phyloP scores from a whole-genome alignment of 768 basidiomycete genomes.

The Podaxis mareebaensis region DNA sequence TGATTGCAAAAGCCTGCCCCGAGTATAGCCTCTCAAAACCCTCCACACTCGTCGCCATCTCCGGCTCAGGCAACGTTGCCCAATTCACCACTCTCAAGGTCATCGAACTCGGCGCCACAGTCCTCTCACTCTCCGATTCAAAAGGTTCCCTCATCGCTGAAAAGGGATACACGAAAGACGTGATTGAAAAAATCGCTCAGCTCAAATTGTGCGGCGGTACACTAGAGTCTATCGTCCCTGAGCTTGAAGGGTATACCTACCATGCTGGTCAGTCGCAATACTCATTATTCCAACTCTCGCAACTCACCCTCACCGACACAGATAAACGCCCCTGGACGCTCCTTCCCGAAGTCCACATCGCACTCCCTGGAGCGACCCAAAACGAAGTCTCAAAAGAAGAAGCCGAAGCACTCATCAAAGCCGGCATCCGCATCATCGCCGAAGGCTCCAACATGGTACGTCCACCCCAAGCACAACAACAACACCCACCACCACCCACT shows the following conservation, averaged over 20 bases:
- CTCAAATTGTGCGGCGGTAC: slow-evolving; percentile 57
- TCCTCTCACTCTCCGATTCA: slow-evolving; percentile 74
- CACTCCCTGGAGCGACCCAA: slow-evolving; percentile 71
- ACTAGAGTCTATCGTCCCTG: slow-evolving; percentile 38
- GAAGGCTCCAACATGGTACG: slow-evolving; percentile 74
- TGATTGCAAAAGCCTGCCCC: slow-evolving; percentile 58
- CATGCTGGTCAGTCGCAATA: slow-evolving; percentile 37
- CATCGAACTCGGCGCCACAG: slow-evolving; percentile 72
- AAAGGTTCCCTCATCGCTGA: slow-evolving; percentile 64
- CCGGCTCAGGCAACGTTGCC: slow-evolving; percentile 74
- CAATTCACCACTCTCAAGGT: slow-evolving; percentile 77
- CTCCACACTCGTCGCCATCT: slow-evolving; percentile 54
- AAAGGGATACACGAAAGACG: slow-evolving; percentile 57
- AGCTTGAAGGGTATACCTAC: slow-evolving; percentile 43
- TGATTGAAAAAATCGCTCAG: slow-evolving; percentile 50
- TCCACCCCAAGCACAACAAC: background rate
- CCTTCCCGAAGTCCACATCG: slow-evolving; percentile 61
- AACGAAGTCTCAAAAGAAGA: slow-evolving; percentile 71
- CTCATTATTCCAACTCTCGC: background rate
- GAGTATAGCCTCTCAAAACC: slow-evolving; percentile 51
- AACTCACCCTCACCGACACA: slow-evolving; percentile 11
- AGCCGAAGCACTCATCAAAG: slow-evolving; percentile 67
- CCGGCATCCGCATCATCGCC: slow-evolving; percentile 69
- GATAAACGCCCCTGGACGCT: slow-evolving; percentile 71
- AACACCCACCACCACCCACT: background rate